phyloP scores from a whole-genome alignment of 345 rosid genomes.

The Lepidium africanum region DNA sequence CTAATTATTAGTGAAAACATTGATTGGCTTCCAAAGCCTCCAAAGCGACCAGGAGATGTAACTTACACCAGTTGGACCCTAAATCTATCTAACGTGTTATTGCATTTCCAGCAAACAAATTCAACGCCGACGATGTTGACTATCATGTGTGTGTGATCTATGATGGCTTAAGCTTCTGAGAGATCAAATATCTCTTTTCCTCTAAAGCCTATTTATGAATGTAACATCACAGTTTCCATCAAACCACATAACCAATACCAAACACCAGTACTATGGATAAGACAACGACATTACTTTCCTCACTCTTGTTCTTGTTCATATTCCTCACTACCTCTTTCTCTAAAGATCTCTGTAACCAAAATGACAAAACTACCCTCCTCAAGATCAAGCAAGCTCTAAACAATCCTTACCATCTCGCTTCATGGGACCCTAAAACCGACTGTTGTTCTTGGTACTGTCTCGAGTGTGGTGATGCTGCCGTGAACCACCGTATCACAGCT shows the following conservation, averaged over 20 bases:
- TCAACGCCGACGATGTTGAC: not conserved
- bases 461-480: constrained; percentile 48
- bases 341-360: constrained; percentile 42
- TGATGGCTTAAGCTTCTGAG: not conserved
- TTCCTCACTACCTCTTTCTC: constrained; percentile 27
- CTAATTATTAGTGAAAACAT: no score
- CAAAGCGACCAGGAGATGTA: not conserved
- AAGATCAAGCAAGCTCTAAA: constrained; percentile 48
- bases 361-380: constrained; percentile 60
- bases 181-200: not conserved
- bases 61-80: not conserved
- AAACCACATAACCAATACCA: not conserved
- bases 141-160: not conserved
- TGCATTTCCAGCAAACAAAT: not conserved
- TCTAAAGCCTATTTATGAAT: not conserved
- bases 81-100: not conserved
- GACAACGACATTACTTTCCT: constrained; percentile 7
- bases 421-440: constrained; percentile 55
- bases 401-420: constrained; percentile 61
- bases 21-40: no score
- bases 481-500: constrained; percentile 52
- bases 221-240: not conserved
- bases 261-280: constrained; percentile 6
- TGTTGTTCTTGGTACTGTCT: constrained; percentile 81
- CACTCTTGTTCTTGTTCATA: constrained; percentile 23